Base-by-base conservation (phyloP, 192 early-diverging fungal genomes). In the Coemansia guatemalensis region DNA sequence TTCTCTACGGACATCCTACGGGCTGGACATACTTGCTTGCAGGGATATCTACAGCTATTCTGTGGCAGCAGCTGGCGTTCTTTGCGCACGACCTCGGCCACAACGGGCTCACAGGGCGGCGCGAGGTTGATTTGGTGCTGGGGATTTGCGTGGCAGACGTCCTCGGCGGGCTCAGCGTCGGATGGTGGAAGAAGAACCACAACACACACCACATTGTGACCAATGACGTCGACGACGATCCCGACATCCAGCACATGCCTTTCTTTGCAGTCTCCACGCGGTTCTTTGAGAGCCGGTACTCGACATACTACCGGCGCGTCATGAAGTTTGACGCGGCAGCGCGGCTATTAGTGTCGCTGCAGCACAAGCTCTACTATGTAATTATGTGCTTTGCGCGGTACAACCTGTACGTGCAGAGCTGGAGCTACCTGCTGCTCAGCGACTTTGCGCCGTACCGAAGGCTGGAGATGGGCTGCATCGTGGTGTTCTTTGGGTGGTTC, bases 121-220 rank as follows among this genome's bases (percentile, higher is more conserved):
- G 83, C 52, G 62, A 81, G 23, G 82, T 88, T 23, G 96, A 98
- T 71, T 85, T 86, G 74, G 70, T 85, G 26, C 86, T 96, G 64
- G 95, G 96, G 35, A 89, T 95, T 44, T 78, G 88, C 32, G 78
- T 96, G 35, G 93, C 86, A 0, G 83, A 93, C 64, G 86, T 92
- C 60, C 67, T 90, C 49, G 94, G 94, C 61, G 96, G 96, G 20
- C 86, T 98, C 25, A 89, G 87, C 56, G 78, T 96, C 25, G 96
- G 92, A 21, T 98, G 96, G 95, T 98, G 96, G 96, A 98, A 98
- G 71, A 88, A 90, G 60, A 93, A 85, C 74, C 96, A 98, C 81
- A 92, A 98, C 76, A 92, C 96, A 39, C 96, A 98, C 80, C 96
- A 98, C 81, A 92, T 96, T 49, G 85, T 95, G 51, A 95, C 96